phyloP scores from a whole-genome alignment of 495 filamentous ascomycete species.

The Penicillium macrosclerotiorum region DNA sequence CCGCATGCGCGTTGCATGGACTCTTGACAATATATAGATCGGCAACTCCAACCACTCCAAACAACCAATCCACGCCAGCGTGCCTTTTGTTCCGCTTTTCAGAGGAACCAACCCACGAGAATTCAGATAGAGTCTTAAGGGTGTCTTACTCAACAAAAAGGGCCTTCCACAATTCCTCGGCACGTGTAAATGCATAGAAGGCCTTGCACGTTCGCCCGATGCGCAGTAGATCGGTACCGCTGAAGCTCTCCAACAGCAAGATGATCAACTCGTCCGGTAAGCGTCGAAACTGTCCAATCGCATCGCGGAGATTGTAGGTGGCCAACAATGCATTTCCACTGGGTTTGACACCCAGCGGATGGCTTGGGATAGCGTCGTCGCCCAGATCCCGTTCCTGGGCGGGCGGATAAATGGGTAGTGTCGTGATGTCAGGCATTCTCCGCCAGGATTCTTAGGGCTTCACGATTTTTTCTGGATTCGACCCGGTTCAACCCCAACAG shows the following conservation, averaged over 20 bases:
- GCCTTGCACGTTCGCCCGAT: slow-evolving; percentile 85
- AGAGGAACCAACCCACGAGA: not conserved
- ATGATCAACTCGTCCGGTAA: slow-evolving; percentile 83
- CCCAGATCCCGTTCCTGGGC: slow-evolving; percentile 15
- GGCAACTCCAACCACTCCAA: not conserved
- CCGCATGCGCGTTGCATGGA: too few species aligned
- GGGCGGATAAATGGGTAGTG: slow-evolving; percentile 21
- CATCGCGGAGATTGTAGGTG: slow-evolving; percentile 60
- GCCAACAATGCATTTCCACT: slow-evolving; percentile 79
- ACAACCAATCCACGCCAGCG: too few species aligned
- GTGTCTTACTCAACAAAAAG: slow-evolving; percentile 79
- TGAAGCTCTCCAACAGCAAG: slow-evolving; percentile 71
- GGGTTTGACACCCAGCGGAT: slow-evolving; percentile 85
- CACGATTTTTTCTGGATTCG: slow-evolving; percentile 20
- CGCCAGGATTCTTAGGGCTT: slow-evolving; percentile 27
- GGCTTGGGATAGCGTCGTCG: slow-evolving; percentile 59
- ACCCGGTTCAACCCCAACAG: slow-evolving; percentile 4
- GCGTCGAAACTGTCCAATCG: slow-evolving; percentile 58
- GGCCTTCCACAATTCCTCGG: slow-evolving; percentile 88
- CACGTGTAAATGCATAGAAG: slow-evolving; percentile 80
- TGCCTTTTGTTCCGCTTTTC: too few species aligned
- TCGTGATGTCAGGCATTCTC: slow-evolving; percentile 35
- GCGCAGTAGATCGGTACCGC: slow-evolving; percentile 56
- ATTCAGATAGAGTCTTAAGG: too few species aligned
- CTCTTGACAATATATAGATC: not conserved